Base-by-base conservation (phyloP, 331 rosid genomes). In the Arachis monticola region DNA sequence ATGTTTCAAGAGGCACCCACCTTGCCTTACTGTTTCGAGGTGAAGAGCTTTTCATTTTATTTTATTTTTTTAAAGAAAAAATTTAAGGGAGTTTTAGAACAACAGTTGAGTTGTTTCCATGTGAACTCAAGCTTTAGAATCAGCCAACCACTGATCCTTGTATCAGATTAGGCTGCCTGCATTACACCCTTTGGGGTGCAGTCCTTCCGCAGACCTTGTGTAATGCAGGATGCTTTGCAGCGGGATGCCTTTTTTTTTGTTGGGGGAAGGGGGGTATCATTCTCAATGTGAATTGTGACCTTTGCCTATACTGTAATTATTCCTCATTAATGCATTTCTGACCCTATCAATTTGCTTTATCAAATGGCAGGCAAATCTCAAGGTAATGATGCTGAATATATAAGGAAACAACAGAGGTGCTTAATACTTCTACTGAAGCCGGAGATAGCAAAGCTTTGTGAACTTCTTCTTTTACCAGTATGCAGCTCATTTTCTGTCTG, bases 381-480 rank as follows among this genome's bases (percentile, higher is more conserved):
- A 55, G 81, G 45, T 38, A 66, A 66, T 40, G 31, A 53, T 65
- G 73, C 66, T 73, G 95, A 87, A 72, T 81, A 79, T 68, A 75
- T 80, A 77, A 85, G 83, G 82, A 83, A 76, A 67, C 76, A 65
- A 13, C 97, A 91, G 77, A 88, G 75, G 79, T 82, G 83, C 76
- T 83, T 86, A 67, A 90, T 86, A 84, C 81, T 71, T 81, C 74
- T 27, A 62, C 81, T 95, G 88, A 95, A 87, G 88, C 92, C 87
- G 14, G 82, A 77, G 70, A 82, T 87, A 67, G 80, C 81, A 61
- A 83, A 86, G 69, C 89, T 95, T 46, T 88, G 92, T 81, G 83
- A 85, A 74, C 78, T 86, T 85, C 86, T 95, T 59, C 74, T 51
- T 78, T 82, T 95, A 70, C 87, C 96, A 1, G 99, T 95, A 92